Evolutionary conservation across 768 basidiomycete genomes (phyloP), one percentile per base, ranked within the genome.

Genomic region (Amanita pallidorosea): DNA sequence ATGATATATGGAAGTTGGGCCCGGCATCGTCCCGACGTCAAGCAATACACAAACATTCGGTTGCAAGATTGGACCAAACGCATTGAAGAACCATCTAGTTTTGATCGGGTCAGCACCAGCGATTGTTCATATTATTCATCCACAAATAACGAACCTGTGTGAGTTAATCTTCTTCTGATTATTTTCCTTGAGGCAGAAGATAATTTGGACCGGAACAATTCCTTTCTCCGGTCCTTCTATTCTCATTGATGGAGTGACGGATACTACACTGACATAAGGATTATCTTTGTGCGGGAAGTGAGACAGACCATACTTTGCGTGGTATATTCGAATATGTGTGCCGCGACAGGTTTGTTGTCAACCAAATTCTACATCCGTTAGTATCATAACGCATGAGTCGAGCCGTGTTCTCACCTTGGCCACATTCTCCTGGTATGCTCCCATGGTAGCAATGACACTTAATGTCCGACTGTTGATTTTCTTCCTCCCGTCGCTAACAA

Each of bases 141-240:
- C n/a, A 7, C 49, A n/a, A 15, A 31, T 22, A 18, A 27, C 9
- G 5, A 20, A 49, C 50, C 50, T 43, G 57, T 94, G 91, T 5
- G 87, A 90, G 66, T 94, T 95, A 65, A 96, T 94, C 71, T 95
- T 95, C 70, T 94, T 93, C 64, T 90, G 87, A 62, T 95, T 95
- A 67, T 87, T 83, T 69, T 92, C 88, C 62, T 91, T 93, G 52
- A 90, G 74, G 63, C 87, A 94, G 68, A 95, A 95, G 54, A 95
- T 85, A 58, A 97, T 67, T 57, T 97, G 95, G 5, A 97, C 84
- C 7, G 95, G 95, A 3, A 94, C 82, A 37, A 83, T 70, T 2
- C 88, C 88, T 57, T 79, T 80, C 58, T 89, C 86, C 0, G 83
- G 75, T 29, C 83, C 85, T 67, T 83, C 86, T 53, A 85, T 81